Percentiles rank a stretch among this genome's conserved stretches.
These are phyloP conservation scores for Sclerotinia sclerotiorum DNA, from an alignment of 2,329 filamentous ascomycete species.

Conservation along the genomic window DNA sequence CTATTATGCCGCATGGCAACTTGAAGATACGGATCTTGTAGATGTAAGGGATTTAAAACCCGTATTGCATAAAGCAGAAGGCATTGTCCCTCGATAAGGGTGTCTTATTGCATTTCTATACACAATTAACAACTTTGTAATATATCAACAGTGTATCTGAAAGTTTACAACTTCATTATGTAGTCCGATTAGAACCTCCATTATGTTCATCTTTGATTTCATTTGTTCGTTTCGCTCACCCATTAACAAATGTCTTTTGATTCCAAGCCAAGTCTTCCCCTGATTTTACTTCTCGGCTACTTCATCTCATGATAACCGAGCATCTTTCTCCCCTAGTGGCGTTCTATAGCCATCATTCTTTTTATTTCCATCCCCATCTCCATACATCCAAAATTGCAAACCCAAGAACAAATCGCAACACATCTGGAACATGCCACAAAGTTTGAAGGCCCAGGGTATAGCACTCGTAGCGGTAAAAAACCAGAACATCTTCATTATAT, in stretches of 20 bases:
- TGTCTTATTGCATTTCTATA: background rate
- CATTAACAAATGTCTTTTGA: background rate
- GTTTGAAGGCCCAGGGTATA: slow-evolving; percentile 77
- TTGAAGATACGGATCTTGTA: background rate
- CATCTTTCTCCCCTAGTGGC: slow-evolving; percentile 37
- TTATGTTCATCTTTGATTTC: slow-evolving; percentile 4
- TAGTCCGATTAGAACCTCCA: background rate
- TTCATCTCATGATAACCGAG: slow-evolving; percentile 30
- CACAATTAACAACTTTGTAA: slow-evolving; percentile 1
- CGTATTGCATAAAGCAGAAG: background rate
- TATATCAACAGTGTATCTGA: background rate
- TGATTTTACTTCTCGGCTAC: background rate
- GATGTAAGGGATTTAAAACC: background rate
- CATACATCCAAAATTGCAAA: slow-evolving; percentile 71
- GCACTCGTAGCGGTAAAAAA: slow-evolving; percentile 70
- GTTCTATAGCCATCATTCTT: slow-evolving; percentile 34
- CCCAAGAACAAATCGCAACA: slow-evolving; percentile 73
- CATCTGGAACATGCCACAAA: slow-evolving; percentile 80
- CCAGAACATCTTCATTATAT: slow-evolving; percentile 85
- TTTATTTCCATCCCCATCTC: slow-evolving; percentile 45
- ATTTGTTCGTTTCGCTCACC: background rate
- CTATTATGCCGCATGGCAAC: background rate
- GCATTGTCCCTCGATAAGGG: background rate
- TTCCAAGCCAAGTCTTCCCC: background rate
- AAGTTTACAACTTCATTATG: background rate